Evolutionary conservation across 129 eudicot species (phyloP).

Genomic region (Smallanthus sonchifolius): DNA sequence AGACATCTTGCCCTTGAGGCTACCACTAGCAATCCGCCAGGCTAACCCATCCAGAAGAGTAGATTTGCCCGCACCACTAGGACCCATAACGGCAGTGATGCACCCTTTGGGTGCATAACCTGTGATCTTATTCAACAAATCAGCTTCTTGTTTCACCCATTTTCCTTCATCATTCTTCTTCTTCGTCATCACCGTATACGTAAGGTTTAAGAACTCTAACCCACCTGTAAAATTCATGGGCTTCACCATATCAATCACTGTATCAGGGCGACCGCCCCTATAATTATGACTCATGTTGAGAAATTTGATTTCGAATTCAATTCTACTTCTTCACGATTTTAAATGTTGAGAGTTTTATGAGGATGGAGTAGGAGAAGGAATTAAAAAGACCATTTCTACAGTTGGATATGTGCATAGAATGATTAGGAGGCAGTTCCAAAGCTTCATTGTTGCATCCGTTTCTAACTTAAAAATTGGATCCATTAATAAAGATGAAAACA

Average conservation of each 20-base stretch:
- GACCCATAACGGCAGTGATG: constrained; percentile 90
- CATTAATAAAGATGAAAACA: constrained; percentile 25
- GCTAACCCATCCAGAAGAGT: constrained; percentile 78
- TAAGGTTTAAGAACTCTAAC: constrained; percentile 51
- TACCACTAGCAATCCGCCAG: constrained; percentile 76
- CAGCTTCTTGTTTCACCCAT: constrained; percentile 56
- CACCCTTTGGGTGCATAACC: constrained; percentile 84
- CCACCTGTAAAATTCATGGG: constrained; percentile 61
- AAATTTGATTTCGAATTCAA: background rate
- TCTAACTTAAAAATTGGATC: constrained; percentile 14
- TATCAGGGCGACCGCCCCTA: constrained; percentile 32
- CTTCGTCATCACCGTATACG: constrained; percentile 60
- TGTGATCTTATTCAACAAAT: constrained; percentile 51
- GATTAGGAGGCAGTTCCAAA: constrained; percentile 43
- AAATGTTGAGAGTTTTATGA: background rate
- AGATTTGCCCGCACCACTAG: constrained; percentile 92
- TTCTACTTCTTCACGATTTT: background rate
- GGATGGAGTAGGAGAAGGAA: constrained; percentile 11
- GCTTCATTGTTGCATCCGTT: constrained; percentile 26
- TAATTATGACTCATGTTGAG: constrained; percentile 34
- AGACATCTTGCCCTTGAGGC: constrained; percentile 62
- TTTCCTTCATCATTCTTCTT: constrained; percentile 46
- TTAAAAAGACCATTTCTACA: constrained; percentile 27
- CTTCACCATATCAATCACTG: constrained; percentile 48
- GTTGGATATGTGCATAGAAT: constrained; percentile 27